phyloP scores from a whole-genome alignment of 352 stramenopile species.

The Phytopythium cucurbitacearum region DNA sequence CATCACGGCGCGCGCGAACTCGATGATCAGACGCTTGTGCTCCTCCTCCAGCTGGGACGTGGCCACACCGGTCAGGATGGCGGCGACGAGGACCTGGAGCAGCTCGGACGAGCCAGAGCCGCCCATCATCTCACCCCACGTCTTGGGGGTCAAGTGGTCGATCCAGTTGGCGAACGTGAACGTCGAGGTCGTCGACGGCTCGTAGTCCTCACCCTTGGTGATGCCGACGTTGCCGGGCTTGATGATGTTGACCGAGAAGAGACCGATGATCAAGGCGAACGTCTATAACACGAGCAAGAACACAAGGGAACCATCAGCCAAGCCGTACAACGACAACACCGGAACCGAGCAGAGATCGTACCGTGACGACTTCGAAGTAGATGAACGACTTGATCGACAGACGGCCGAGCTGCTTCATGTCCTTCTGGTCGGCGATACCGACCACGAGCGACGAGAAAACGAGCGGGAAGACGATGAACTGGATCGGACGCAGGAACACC shows the following conservation, averaged over 20 bases:
- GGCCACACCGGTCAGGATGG: conserved; percentile 36
- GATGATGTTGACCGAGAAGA: conserved; percentile 47
- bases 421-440: conserved; percentile 48
- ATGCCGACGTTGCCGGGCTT: conserved; percentile 42
- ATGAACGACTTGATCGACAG: conserved; percentile 54
- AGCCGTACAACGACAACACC: not conserved
- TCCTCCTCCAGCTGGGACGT: conserved; percentile 27
- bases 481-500: conserved; percentile 43
- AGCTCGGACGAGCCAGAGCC: conserved; percentile 48
- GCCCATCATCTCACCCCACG: conserved; percentile 67
- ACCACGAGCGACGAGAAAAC: conserved; percentile 60
- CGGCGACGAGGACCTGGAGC: conserved; percentile 47
- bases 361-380: conserved; percentile 58
- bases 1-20: conserved; percentile 36
- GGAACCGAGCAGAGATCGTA: not conserved
- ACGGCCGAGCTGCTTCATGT: conserved; percentile 56
- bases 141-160: conserved; percentile 59
- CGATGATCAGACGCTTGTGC: conserved; percentile 39
- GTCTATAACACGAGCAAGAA: conserved; percentile 7
- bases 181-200: conserved; percentile 8
- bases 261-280: conserved; percentile 38
- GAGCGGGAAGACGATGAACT: conserved; percentile 65
- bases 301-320: not conserved
- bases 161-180: conserved; percentile 54
- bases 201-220: conserved; percentile 30